These are phyloP conservation scores for Pseudogymnoascus sp. DNA, from an alignment of 2,329 filamentous ascomycete genomes.

Conservation along the genomic window DNA sequence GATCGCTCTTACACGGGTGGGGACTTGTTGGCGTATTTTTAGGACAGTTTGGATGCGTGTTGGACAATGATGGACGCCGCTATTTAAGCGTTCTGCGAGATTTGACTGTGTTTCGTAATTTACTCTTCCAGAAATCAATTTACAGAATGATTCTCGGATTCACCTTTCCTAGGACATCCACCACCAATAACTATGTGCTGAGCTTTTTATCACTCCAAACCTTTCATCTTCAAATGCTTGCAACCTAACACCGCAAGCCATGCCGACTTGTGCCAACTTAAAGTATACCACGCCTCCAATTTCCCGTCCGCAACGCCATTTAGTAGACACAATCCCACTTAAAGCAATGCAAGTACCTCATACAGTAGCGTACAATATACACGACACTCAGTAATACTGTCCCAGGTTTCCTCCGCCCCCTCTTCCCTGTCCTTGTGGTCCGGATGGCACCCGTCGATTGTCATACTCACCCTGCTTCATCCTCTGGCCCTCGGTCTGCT, in stretches of 20 bases:
- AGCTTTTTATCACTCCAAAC: neutral
- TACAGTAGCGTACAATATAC: neutral
- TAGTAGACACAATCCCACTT: neutral
- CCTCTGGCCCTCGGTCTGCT: constrained; percentile 16
- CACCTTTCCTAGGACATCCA: neutral
- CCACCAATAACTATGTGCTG: neutral
- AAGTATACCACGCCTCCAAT: neutral
- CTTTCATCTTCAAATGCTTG: neutral
- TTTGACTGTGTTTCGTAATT: neutral
- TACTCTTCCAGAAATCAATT: neutral
- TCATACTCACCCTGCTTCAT: constrained; percentile 6
- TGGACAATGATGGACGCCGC: neutral
- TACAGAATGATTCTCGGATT: neutral
- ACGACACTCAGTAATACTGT: neutral
- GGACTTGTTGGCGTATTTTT: neutral
- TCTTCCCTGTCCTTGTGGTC: neutral
- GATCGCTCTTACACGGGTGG: neutral
- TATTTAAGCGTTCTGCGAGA: neutral
- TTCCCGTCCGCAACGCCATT: neutral
- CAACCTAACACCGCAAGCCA: neutral
- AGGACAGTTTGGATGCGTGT: neutral
- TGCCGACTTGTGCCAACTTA: neutral
- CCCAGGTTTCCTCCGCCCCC: neutral
- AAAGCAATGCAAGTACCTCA: neutral
- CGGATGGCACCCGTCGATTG: neutral